Percentiles rank a stretch among this genome's conserved stretches.
Evolutionary conservation across 2,329 filamentous ascomycete genomes (phyloP).

Genomic region (Neoascochyta sp.): DNA sequence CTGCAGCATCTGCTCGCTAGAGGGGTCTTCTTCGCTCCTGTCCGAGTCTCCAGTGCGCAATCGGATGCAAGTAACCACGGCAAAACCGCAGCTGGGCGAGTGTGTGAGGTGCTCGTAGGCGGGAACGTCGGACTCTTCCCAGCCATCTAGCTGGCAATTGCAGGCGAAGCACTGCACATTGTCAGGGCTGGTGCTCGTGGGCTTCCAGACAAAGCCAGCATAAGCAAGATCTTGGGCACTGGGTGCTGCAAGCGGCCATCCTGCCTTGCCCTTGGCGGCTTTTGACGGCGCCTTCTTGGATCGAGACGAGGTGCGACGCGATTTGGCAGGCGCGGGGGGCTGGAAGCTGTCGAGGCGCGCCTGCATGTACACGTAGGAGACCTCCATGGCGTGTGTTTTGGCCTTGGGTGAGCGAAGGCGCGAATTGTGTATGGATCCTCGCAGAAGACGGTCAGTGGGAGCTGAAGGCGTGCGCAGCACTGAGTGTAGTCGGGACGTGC

Average conservation of each 20-base stretch:
- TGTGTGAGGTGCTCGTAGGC: constrained; percentile 82
- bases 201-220: constrained; percentile 88
- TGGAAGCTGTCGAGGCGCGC: constrained; percentile 80
- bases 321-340: constrained; percentile 57
- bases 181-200: constrained; percentile 70
- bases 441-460: too few relatives aligned
- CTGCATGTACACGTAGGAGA: constrained; percentile 60
- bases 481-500: too few relatives aligned
- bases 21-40: constrained; percentile 69
- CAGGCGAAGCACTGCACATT: constrained; percentile 91
- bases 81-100: constrained; percentile 81
- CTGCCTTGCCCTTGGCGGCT: constrained; percentile 28
- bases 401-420: too few relatives aligned
- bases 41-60: constrained; percentile 59
- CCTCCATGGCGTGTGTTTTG: constrained; percentile 33
- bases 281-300: constrained; percentile 51
- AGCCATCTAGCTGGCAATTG: constrained; percentile 78
- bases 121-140: constrained; percentile 84
- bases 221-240: constrained; percentile 72
- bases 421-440: background rate
- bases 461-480: too few relatives aligned
- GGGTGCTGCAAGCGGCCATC: constrained; percentile 75
- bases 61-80: constrained; percentile 58
- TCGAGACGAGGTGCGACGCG: constrained; percentile 66
- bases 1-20: constrained; percentile 64